Base-by-base conservation (phyloP, 257 asterid species). In the Capsicum chinense region DNA sequence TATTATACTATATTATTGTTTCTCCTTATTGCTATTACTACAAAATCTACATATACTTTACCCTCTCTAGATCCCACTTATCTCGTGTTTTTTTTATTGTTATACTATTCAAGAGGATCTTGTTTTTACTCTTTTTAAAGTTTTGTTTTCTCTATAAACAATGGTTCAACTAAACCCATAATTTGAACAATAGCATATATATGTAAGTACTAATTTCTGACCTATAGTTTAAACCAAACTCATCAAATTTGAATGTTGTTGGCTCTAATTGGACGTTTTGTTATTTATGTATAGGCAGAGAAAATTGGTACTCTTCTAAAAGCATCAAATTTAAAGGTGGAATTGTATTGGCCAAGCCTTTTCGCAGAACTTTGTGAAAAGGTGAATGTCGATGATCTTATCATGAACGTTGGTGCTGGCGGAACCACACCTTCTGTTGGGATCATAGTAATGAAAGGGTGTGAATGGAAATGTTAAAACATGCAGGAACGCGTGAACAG, bases 311-410 rank as follows among this genome's bases (percentile, higher is more conserved):
- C 82, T 21, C 64, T 78, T 12, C 15, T 78, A 4, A 78, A 54
- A 56, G 19, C 82, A 35, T 1, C 82, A 21, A 78, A 78, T 52
- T 16, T 78, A 5, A 13, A 26, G 26, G 66, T 48, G 21, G 82
- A 54, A 19, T 78, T 66, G 7, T 78, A 78, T 6, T 78, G 82
- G 66, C 50, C 82, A 0, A 78, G 66, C 26, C 26, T 78, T 35
- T 78, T 78, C 5, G 66, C 66, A 7, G 54, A 54, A 16, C 66
- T 78, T 56, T 78, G 19, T 26, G 8, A 54, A 3, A 78, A 78
- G 48, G 15, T 4, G 48, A 54, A 26, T 5, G 6, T 78, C 0
- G 13, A 78, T 52, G 82, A 78, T 1, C 7, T 78, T 39, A 3
- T 78, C 21, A 78, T 78, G 62, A 78, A 78, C 16, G 66, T 52